These are phyloP conservation scores for Eimeria praecox DNA, from an alignment of 169 alveolate species.

Conservation along the genomic window DNA sequence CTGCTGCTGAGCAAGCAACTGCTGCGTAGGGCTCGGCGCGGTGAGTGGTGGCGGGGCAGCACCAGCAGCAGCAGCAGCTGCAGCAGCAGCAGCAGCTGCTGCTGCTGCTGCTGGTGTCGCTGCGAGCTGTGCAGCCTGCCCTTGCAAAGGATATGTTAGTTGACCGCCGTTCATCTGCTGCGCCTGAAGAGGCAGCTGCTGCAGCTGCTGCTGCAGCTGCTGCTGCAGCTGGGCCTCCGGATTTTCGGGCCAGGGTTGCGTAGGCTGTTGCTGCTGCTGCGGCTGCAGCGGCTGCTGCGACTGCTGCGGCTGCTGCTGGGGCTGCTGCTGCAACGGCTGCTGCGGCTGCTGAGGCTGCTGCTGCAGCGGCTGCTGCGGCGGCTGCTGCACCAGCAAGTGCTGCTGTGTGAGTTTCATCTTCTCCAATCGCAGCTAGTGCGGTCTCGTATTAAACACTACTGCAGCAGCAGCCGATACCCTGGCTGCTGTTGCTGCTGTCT, in stretches of 20 bases:
- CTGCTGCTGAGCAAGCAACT: slow-evolving; percentile 60
- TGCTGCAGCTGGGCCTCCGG: slow-evolving; percentile 10
- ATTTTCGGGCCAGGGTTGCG: slow-evolving; percentile 3
- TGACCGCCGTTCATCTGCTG: slow-evolving; percentile 29
- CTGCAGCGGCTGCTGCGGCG: slow-evolving; percentile 10
- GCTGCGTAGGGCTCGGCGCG: slow-evolving; percentile 32
- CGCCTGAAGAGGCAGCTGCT: slow-evolving; percentile 45
- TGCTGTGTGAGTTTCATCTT: slow-evolving; percentile 45
- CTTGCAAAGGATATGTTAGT: neutral
- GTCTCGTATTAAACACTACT: neutral
- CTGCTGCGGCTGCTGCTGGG: slow-evolving; percentile 5
- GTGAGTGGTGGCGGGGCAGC: slow-evolving; percentile 33
- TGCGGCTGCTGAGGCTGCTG: slow-evolving; percentile 23
- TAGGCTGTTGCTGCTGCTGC: neutral
- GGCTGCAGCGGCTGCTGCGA: neutral
- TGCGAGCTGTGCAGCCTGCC: neutral
- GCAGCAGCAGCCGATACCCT: slow-evolving; percentile 26
- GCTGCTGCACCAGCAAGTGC: slow-evolving; percentile 45
- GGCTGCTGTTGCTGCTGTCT: slow-evolving; percentile 47
- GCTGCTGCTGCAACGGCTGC: neutral
- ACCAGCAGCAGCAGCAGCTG: slow-evolving; percentile 47
- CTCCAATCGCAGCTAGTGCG: neutral
- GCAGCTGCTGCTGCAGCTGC: slow-evolving; percentile 51
- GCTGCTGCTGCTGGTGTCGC: slow-evolving; percentile 3
- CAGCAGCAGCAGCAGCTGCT: slow-evolving; percentile 43